Evolutionary conservation across 257 asterid genomes (phyloP), one percentile per base, ranked within the genome.

Genomic region (Striga asiatica): DNA sequence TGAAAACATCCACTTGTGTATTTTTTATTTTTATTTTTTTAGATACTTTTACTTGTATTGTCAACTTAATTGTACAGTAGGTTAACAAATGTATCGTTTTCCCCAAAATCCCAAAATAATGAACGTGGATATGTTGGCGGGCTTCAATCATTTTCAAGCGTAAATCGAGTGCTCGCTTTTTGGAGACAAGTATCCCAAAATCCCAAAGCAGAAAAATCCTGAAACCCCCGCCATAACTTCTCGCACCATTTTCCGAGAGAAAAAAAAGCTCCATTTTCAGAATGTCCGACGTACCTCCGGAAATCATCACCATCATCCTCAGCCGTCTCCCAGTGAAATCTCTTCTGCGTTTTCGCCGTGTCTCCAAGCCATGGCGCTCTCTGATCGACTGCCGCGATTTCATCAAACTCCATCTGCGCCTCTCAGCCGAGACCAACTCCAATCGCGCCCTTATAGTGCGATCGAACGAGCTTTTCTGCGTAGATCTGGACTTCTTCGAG

Each of bases 241-340:
- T n/a, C n/a, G 28, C 39, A 32, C 39, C 39, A 32, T 32, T 35
- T 5, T 16, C 12, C n/a, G n/a, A n/a, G n/a, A n/a, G n/a, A n/a
- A 16, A 39, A 39, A 39, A 51, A 8, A 46, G 4, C 3, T 54
- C 6, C 14, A 34, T 18, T 10, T 11, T 43, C 50, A 25, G 11
- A 42, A 69, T 69, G 79, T 1, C 61, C 3, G 22, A 50, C 31
- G 19, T 74, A 10, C 79, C 79, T 10, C 18, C 47, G 1, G 89
- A 83, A 31, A 46, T 81, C 39, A 59, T 78, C 66, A 51, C 45
- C 16, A 81, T 74, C 37, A 72, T 84, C 52, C 72, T 84, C 49
- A 65, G 66, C 42, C 82, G 84, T 9, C 74, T 84, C 14, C 89
- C 89, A 12, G 77, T 76, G n/a, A n/a, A 66, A 37, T 41, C 83